Base-by-base conservation (phyloP, 768 basidiomycete genomes). In the Pleurotus eryngii region DNA sequence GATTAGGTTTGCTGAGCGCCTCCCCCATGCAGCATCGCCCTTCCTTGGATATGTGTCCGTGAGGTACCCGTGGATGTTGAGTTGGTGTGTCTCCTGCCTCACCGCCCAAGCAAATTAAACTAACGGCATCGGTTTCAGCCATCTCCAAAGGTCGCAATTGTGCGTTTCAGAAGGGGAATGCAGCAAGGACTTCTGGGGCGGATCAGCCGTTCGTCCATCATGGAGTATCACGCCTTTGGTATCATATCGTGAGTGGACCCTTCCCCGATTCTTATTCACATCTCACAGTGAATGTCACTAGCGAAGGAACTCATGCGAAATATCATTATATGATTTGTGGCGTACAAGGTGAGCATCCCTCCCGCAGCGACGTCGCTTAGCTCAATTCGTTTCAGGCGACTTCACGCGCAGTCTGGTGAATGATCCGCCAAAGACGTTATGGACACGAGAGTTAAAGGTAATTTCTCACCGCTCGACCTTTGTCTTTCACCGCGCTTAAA, bases 201-300 rank as follows among this genome's bases (percentile, higher is more conserved):
- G 56, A 80, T 91, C 72, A 86, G 86, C 60, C 86, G 88, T 37
- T 82, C 82, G 17, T 78, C 85, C 30, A 77, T 90, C 60, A 82
- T 84, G 86, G 89, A 92, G 68, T 91, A 90, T 68, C 90, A 91
- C 67, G 87, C 88, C 30, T 92, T 91, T 59, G 89, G 89, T 54
- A 85, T 87, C 59, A 80, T 91, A 58, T 88, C 86, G 86, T 89
- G 61, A 60, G 84, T 67, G 84, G 67, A 14, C 43, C 37, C 35
- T 51, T 9, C 6, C 5, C 18, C 8, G 18, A 55, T 56, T 22
- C 3, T 54, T 49, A 18, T 40, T 45, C 26, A 55, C 53, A 6
- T 40, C 51, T 22, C 24, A 45, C 38, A 48, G 30, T n/a, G 49
- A 30, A 30, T 45, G 24, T 39, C 49, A 30, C 18, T 59, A 59